Base-by-base conservation (phyloP, 768 basidiomycete species). In the Lactifluus pinguis region DNA sequence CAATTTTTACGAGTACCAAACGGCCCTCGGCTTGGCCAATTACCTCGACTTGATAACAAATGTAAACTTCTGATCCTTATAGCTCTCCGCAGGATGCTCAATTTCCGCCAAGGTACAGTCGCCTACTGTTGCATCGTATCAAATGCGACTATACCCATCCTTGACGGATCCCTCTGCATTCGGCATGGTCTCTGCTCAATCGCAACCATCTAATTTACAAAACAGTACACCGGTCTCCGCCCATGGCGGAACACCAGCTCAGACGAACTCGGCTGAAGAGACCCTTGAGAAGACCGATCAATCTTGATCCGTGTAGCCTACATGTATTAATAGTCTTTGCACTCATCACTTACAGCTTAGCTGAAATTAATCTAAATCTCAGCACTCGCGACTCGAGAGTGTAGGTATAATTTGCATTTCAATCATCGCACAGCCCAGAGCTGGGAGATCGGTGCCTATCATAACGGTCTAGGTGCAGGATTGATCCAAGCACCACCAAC, bases 1-100 rank as follows among this genome's bases (percentile, higher is more conserved):
- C 36, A 61, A 66, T 48, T 66, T 66, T 29, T 66, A 66, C 32
- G 64, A 58, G 49, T 65, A 64, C 36, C 63, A 65, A 47, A 19
- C 52, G 0, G 49, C 55, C 34, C 65, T 59, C 14, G 59, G 59
- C 39, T 34, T 66, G 39, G 54, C 56, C 21, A 60, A 60, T 49
- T 61, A 64, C 49, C 65, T 66, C n/a, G 63, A 64, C 17, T 38
- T 42, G 29, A 47, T 65, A 19, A 59, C 58, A 45, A 39, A 62
- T 38, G 64, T 63, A 45, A 53, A 51, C 38, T 17, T 51, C 34
- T 29, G 7, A 29, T 32, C 21, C 42, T 32, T 44, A 48, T 41
- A 13, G 3, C 30, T 44, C 19, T n/a, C 21, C 6, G 21, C 53
- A 15, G 14, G 30, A 30, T 9, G 32, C 51, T 62, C 42, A 63